Percentiles rank a stretch among this genome's conserved stretches.
Evolutionary conservation across 148 eudicot genomes (phyloP).

Genomic region (Drosera capensis): DNA sequence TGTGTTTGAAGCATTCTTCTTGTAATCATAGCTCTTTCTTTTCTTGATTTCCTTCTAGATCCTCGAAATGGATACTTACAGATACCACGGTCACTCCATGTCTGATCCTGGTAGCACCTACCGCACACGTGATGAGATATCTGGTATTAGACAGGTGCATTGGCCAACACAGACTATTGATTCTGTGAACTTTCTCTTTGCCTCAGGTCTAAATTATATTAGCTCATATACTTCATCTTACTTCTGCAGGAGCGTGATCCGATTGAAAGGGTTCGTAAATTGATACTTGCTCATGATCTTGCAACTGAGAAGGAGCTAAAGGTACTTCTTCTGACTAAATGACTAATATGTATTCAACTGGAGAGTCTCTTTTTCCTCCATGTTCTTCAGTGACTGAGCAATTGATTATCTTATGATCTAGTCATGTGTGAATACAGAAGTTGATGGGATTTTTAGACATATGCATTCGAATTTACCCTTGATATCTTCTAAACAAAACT

Average conservation of each 20-base stretch:
- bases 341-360: neutral
- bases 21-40: neutral
- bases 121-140: conserved; percentile 89
- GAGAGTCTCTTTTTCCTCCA: too few species aligned
- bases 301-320: conserved; percentile 81
- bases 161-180: neutral
- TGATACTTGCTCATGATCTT: conserved; percentile 60
- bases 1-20: too few species aligned
- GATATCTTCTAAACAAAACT: too few species aligned
- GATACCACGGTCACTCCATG: conserved; percentile 99
- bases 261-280: conserved; percentile 72
- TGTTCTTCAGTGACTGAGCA: too few species aligned
- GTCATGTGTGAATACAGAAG: too few species aligned
- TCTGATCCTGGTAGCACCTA: conserved; percentile 99
- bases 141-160: conserved; percentile 72
- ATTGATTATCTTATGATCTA: too few species aligned
- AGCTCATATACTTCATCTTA: conserved; percentile 1
- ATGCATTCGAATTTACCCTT: too few species aligned
- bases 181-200: too few species aligned
- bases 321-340: conserved; percentile 21
- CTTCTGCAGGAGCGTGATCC: conserved; percentile 86
- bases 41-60: conserved; percentile 31
- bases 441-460: too few species aligned
- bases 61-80: conserved; percentile 97
- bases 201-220: neutral